These are phyloP conservation scores for Galerina sulciceps DNA, from an alignment of 768 basidiomycete species.

Conservation along the genomic window DNA sequence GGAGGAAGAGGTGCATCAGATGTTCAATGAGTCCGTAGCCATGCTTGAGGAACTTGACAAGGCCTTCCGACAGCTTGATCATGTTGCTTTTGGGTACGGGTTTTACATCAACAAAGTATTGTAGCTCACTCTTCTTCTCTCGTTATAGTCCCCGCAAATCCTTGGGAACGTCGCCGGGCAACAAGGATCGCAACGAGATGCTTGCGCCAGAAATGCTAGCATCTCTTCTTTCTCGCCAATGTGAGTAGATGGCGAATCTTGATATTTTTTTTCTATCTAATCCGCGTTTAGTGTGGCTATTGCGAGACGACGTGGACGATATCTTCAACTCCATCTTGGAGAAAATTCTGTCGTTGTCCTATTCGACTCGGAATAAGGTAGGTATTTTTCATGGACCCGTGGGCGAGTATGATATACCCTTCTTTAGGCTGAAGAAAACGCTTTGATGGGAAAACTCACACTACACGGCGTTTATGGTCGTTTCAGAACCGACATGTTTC, in stretches of 20 bases:
- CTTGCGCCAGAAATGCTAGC: conserved; percentile 66
- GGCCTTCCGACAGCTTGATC: conserved; percentile 57
- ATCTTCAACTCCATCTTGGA: conserved; percentile 59
- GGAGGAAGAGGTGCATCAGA: conserved; percentile 48
- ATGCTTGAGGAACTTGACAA: conserved; percentile 68
- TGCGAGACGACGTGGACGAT: conserved; percentile 59
- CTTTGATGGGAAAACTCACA: conserved; percentile 77
- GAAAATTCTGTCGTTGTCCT: conserved; percentile 58
- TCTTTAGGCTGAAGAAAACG: conserved; percentile 72
- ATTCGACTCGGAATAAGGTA: conserved; percentile 63
- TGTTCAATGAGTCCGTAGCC: conserved; percentile 59
- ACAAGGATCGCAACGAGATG: conserved; percentile 41
- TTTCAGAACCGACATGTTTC: conserved; percentile 85
- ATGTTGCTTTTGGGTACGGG: conserved; percentile 44
- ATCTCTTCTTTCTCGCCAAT: conserved; percentile 65
- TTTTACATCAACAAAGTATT: not conserved
- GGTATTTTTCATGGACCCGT: conserved; percentile 2
- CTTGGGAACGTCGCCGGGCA: conserved; percentile 36
- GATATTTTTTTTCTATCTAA: not conserved
- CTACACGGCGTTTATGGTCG: conserved; percentile 77
- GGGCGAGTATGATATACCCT: not conserved
- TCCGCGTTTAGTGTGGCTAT: conserved; percentile 58
- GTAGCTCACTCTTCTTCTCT: conserved; percentile 1
- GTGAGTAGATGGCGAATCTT: conserved; percentile 44
- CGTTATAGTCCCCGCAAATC: conserved; percentile 47